Percentiles rank a stretch among this genome's conserved stretches.
These are phyloP conservation scores for Desmodesmus armatus DNA, from an alignment of 139 green algal genomes.

Conservation along the genomic window DNA sequence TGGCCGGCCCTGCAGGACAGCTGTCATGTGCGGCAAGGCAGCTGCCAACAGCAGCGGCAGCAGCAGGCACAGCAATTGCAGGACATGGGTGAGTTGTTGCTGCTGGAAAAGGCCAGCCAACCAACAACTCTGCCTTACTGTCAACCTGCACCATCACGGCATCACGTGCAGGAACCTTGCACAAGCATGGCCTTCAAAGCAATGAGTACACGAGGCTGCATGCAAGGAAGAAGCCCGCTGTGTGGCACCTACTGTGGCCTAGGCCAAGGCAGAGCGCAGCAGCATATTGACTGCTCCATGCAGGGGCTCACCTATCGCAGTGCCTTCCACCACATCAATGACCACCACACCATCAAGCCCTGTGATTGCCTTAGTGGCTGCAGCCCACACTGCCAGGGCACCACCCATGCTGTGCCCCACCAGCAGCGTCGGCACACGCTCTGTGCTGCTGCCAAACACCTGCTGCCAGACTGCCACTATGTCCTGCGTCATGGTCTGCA, in stretches of 20 bases:
- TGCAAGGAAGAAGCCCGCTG: too few relatives aligned
- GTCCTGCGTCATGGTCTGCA: conserved; percentile 73
- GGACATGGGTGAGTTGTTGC: neutral
- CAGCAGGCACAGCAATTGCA: neutral
- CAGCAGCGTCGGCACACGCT: conserved; percentile 67
- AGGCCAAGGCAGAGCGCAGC: neutral
- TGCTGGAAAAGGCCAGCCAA: neutral
- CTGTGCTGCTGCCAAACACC: conserved; percentile 60
- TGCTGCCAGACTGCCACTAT: conserved; percentile 70
- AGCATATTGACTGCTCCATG: too few relatives aligned
- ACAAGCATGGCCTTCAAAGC: too few relatives aligned
- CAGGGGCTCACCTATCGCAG: conserved; percentile 75
- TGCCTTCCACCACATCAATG: conserved; percentile 96
- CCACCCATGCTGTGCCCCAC: conserved; percentile 93
- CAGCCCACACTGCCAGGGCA: conserved; percentile 79
- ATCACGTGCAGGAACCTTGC: too few relatives aligned
- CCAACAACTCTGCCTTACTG: too few relatives aligned
- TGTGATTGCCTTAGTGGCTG: conserved; percentile 61
- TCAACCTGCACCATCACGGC: too few relatives aligned
- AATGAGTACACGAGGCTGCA: too few relatives aligned
- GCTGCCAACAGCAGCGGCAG: conserved; percentile 53
- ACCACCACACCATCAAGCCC: conserved; percentile 83
- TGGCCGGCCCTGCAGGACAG: conserved; percentile 71
- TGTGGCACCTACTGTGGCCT: too few relatives aligned
- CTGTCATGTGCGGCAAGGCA: conserved; percentile 83